Conservation (phyloP, 2,329 filamentous ascomycete species). For the Stemphylium beticola region DNA sequence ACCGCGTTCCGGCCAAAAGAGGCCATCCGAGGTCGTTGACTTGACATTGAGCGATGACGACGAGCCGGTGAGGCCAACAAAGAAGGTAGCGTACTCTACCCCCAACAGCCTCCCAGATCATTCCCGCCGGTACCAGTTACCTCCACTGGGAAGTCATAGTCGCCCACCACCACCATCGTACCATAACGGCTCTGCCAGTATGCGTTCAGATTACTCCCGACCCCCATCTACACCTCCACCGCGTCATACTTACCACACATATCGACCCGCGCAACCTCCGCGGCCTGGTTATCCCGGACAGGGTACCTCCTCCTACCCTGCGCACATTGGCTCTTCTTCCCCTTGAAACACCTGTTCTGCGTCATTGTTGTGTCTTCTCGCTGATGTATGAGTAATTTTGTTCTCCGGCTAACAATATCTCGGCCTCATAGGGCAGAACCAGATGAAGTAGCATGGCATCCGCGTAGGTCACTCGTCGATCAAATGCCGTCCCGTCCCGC, state of each 20-base stretch:
- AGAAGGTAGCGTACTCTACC: conserved; percentile 52
- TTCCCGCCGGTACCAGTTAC: conserved; percentile 38
- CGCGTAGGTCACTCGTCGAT: background rate
- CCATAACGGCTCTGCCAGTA: conserved; percentile 20
- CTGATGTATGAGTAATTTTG: conserved; percentile 18
- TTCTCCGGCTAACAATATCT: conserved; percentile 30
- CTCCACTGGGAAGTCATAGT: conserved; percentile 25
- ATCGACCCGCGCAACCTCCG: conserved; percentile 32
- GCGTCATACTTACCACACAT: conserved; percentile 20
- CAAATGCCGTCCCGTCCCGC: background rate
- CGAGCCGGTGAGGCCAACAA: conserved; percentile 48
- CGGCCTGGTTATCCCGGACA: conserved; percentile 31
- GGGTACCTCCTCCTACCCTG: conserved; percentile 34
- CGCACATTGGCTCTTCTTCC: conserved; percentile 35
- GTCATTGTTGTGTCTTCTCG: conserved; percentile 16
- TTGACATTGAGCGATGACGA: conserved; percentile 58
- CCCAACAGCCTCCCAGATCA: conserved; percentile 45
- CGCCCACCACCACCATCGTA: conserved; percentile 24
- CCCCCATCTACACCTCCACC: conserved; percentile 31
- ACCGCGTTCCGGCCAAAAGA: conserved; percentile 50
- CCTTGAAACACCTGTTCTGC: conserved; percentile 28
- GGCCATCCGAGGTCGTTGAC: conserved; percentile 56
- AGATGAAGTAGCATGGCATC: conserved; percentile 9
- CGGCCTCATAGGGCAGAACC: conserved; percentile 27
- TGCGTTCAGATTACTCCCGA: conserved; percentile 27